Conservation (phyloP, 148 eudicot genomes). For the Cornus suecica region DNA sequence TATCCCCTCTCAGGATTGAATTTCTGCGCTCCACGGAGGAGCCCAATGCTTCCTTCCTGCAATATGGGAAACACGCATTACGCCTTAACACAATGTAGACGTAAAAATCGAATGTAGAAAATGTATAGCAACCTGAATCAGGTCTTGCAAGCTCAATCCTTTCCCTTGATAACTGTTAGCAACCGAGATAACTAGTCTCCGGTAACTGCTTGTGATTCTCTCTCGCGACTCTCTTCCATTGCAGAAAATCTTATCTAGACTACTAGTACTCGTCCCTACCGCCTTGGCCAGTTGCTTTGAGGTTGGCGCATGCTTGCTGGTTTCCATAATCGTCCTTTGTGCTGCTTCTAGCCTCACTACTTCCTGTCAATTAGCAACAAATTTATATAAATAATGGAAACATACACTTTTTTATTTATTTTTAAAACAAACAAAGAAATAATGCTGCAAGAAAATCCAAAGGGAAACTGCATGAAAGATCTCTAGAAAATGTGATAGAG, state of each 20-base stretch:
- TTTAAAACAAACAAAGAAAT: background rate
- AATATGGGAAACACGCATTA: background rate
- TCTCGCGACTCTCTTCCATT: slow-evolving; percentile 20
- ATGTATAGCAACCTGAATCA: slow-evolving; percentile 18
- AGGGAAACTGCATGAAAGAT: background rate
- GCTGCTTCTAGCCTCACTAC: slow-evolving; percentile 21
- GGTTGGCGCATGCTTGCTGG: slow-evolving; percentile 1
- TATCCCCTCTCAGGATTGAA: slow-evolving; percentile 23
- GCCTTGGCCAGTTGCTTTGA: slow-evolving; percentile 22
- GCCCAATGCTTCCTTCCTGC: slow-evolving; percentile 34
- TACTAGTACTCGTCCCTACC: slow-evolving; percentile 14
- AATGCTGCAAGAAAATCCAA: background rate
- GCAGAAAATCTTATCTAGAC: slow-evolving; percentile 18
- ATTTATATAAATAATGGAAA: background rate
- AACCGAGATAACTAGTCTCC: slow-evolving; percentile 21
- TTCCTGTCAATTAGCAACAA: slow-evolving; percentile 14
- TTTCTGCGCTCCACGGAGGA: slow-evolving; percentile 22
- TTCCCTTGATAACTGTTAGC: slow-evolving; percentile 25
- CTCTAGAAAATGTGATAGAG: too few relatives aligned
- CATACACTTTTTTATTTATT: background rate
- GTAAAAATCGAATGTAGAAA: background rate
- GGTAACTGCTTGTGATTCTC: slow-evolving; percentile 11
- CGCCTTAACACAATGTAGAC: background rate
- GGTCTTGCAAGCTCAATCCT: slow-evolving; percentile 25
- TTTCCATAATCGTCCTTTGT: slow-evolving; percentile 4